Evolutionary conservation across 495 filamentous ascomycete species (phyloP), one percentile per base, ranked within the genome.

Genomic region (Thozetella sp.): DNA sequence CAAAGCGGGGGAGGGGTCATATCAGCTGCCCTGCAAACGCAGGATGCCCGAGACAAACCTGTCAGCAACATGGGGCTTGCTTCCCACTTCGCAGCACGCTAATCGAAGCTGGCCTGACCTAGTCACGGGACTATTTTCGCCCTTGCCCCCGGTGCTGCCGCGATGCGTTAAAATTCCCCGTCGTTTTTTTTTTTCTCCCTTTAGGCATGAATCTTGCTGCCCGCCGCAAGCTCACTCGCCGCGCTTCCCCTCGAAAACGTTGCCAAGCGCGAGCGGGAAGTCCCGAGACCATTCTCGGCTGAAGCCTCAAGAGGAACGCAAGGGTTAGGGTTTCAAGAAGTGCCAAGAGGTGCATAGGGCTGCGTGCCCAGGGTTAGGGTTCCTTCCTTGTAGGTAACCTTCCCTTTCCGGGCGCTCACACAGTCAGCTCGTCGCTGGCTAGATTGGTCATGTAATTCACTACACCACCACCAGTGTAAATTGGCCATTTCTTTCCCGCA

Each of bases 41-140:
- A 20, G n/a, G n/a, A 11, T 10, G 12, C 12, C 15, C 15, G 15
- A 37, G 30, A 37, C 30, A 37, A 48, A 20, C 10, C 43, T 48
- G 43, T 48, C 43, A 48, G 10, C 43, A 48, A n/a, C n/a, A n/a
- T 10, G 9, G 9, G 43, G 11, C 43, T n/a, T n/a, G n/a, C 43
- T 13, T 3, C 6, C 43, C n/a, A 10, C n/a, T n/a, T n/a, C n/a
- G n/a, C n/a, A n/a, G n/a, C n/a, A n/a, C n/a, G n/a, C n/a, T n/a
- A n/a, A n/a, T n/a, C n/a, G n/a, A n/a, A n/a, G 43, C 43, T n/a
- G 43, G 43, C n/a, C 43, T 48, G 43, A 48, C 20, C 43, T 48
- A 48, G 43, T n/a, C 43, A 48, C 43, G 43, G 20, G 43, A 48
- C 43, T 48, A 48, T 3, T 6, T 15, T 15, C 30, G 6, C 6